Conservation (phyloP, 2,329 filamentous ascomycete genomes). For the Fusarium dlaminii region DNA sequence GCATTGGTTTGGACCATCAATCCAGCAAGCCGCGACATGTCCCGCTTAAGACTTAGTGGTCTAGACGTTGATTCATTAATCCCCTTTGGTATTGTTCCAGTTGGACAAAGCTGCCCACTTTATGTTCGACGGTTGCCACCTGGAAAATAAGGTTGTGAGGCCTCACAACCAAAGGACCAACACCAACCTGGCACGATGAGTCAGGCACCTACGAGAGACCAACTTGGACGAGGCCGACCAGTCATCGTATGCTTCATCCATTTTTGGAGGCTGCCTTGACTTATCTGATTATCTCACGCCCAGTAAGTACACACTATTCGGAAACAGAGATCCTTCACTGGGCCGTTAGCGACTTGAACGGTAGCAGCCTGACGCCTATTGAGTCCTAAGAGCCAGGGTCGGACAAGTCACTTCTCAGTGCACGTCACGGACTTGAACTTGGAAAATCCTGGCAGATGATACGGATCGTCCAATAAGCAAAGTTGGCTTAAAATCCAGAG, state of each 20-base stretch:
- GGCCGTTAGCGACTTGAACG: slow-evolving; percentile 13
- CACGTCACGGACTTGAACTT: slow-evolving; percentile 34
- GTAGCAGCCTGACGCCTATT: slow-evolving; percentile 28
- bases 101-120: slow-evolving; percentile 25
- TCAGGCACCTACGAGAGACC: slow-evolving; percentile 20
- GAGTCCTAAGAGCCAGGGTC: slow-evolving; percentile 12
- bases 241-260: slow-evolving; percentile 14
- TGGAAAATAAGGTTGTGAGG: slow-evolving; percentile 17
- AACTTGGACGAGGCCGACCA: slow-evolving; percentile 1
- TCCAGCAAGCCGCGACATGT: not conserved
- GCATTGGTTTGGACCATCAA: not conserved
- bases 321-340: slow-evolving; percentile 17
- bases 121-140: slow-evolving; percentile 2
- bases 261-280: slow-evolving; percentile 3
- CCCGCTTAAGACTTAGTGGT: not conserved
- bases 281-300: not conserved
- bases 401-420: slow-evolving; percentile 26
- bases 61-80: not conserved
- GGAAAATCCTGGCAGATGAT: slow-evolving; percentile 28
- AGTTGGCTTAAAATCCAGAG: slow-evolving; percentile 12
- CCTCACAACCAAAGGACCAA: slow-evolving; percentile 16
- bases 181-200: slow-evolving; percentile 20
- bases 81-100: not conserved
- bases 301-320: slow-evolving; percentile 19
- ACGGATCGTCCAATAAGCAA: slow-evolving; percentile 16